Base-by-base conservation (phyloP, 495 filamentous ascomycete species). In the Talaromyces borbonicus region DNA sequence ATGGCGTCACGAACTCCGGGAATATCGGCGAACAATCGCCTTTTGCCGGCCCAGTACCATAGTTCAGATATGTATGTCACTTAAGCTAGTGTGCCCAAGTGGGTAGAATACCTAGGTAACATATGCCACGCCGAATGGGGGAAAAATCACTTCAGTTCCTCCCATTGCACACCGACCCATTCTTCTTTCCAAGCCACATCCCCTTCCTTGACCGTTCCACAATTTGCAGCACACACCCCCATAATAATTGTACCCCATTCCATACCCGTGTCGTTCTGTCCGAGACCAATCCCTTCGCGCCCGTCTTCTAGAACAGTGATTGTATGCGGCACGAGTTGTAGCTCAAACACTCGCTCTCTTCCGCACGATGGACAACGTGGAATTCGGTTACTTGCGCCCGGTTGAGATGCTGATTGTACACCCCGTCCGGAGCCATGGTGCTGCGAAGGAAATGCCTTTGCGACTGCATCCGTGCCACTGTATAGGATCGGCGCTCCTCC, bases 151-250 rank as follows among this genome's bases (percentile, higher is more conserved):
- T 62, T 66, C 52, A 69, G 56, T 62, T 94, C 87, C 70, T 97
- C 92, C 92, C 90, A 98, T 68, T 97, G 92, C 57, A 96, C 92
- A 6, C 92, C 90, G 15, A 76, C 82, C 90, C 93, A 96, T 65
- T 98, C 92, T 67, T 96, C 93, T 31, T 88, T 52, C 67, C 88
- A 96, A 1, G 78, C 85, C 16, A 74, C 68, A 30, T 63, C 58
- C 4, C 66, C 63, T 31, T 78, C 62, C 12, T 69, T 66, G 43
- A 65, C 58, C 0, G 77, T 72, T 35, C 66, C 71, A 62, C 87
- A 94, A 56, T 90, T 80, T 54, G 59, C 68, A 33, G 61, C 66
- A 62, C 92, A 99, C 16, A 93, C 88, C 0, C 79, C 87, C n/a
- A 96, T 60, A 35, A 97, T 77, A n/a, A 99, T 73, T 11, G 85